Percentiles rank a stretch among this genome's conserved stretches.
These are phyloP conservation scores for Botryosphaeria dothidea DNA, from an alignment of 2,329 filamentous ascomycete species.

Conservation along the genomic window DNA sequence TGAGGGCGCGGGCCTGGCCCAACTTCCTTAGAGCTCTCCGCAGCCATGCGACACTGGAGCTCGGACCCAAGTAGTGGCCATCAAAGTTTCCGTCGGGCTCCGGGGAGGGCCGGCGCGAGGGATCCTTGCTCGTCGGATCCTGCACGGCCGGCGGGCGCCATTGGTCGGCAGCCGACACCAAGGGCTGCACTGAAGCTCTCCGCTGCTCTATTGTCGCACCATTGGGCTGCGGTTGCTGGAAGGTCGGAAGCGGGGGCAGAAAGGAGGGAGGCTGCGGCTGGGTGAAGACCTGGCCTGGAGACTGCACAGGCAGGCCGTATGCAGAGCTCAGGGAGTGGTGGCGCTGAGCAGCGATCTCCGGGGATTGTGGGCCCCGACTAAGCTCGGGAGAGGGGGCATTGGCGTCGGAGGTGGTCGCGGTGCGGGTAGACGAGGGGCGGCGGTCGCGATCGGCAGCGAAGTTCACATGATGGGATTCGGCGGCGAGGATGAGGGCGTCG, in stretches of 20 bases:
- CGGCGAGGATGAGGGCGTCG: constrained; percentile 14
- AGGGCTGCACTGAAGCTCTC: constrained; percentile 9
- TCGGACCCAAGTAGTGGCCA: constrained; percentile 3
- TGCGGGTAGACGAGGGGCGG: neutral
- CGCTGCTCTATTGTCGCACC: neutral
- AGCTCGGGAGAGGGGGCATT: neutral
- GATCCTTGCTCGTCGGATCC: constrained; percentile 5
- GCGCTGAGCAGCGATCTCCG: neutral
- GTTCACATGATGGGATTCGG: constrained; percentile 14
- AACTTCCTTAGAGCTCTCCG: constrained; percentile 13
- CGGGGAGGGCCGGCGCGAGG: constrained; percentile 10
- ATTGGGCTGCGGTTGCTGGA: constrained; percentile 1
- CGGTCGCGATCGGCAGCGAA: constrained; percentile 4
- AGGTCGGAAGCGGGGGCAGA: constrained; percentile 4
- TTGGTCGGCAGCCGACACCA: neutral
- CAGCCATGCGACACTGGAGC: constrained; percentile 7
- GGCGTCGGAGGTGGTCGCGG: neutral
- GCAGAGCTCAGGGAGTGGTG: constrained; percentile 6
- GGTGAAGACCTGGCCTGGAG: neutral
- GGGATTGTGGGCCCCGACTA: neutral
- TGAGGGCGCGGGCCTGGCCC: constrained; percentile 5
- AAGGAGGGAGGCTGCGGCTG: constrained; percentile 2
- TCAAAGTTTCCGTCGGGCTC: constrained; percentile 17
- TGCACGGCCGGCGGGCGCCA: constrained; percentile 5
- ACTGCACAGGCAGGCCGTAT: neutral